Evolutionary conservation across 1,139 yeast genomes (phyloP), one percentile per base, ranked within the genome.

Genomic region (Hyphopichia pseudoburtonii): DNA sequence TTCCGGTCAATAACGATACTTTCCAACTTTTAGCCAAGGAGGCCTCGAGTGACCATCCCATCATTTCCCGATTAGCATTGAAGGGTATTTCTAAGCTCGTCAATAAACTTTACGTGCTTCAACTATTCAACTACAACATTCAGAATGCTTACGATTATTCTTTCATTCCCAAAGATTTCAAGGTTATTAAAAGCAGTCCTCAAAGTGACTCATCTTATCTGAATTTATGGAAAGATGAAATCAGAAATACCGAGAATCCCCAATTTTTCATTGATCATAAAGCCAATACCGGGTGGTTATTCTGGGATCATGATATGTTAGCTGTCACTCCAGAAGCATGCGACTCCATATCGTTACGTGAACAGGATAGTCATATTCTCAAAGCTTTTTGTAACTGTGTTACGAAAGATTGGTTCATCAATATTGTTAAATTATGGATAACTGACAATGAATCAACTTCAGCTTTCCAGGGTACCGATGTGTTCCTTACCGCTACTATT

Each of bases 1-100:
- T 78, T 22, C 66, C 70, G 2, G 60, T 76, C 1, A 68, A 69
- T 31, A 53, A 64, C 4, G 65, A 66, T 1, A 67, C 76, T 1
- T 54, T 85, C 14, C 60, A 60, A 22, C 53, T 76, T 7, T 65
- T 89, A 33, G 67, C 78, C 11, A 63, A 68, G 11, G 76, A 76
- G 31, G 76, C 87, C 0, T 62, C 77, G n/a, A 73, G 77, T 17
- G 80, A 79, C 27, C 96, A 89, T 57, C 97, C 97, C 0, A 65
- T 76, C 3, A 67, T 87, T 30, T 73, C 90, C 1, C 73, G 81
- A 39, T 61, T 78, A 32, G 83, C 87, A 10, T 64, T 84, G 40
- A 80, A 78, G 41, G 86, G 90, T 10, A 57, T 85, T 16, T 67
- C 84, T 3, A 71, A 77, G 27, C 51, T 86, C 14, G 57, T 83